Evolutionary conservation across 2,329 filamentous ascomycete species (phyloP).

Genomic region (Aspergillus versicolor): DNA sequence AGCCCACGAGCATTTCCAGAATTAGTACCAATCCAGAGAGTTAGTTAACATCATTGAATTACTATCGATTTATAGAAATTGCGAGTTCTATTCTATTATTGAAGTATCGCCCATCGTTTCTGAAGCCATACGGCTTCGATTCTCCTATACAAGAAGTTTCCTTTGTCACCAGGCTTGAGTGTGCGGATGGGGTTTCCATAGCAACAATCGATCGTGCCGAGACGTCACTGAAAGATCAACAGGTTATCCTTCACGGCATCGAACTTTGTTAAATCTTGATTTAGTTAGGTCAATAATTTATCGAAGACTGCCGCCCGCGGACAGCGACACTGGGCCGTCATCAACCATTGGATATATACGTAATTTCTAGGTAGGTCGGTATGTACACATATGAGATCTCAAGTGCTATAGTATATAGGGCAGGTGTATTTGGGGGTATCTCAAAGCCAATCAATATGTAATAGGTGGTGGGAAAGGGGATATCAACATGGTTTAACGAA

Average conservation of each 20-base stretch:
- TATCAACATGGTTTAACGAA: background rate
- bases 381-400: slow-evolving; percentile 31
- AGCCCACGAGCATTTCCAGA: no score
- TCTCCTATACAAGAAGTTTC: no score
- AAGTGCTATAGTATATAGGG: slow-evolving; percentile 26
- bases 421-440: slow-evolving; percentile 40
- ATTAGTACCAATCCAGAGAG: no score
- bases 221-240: no score
- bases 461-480: background rate
- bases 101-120: no score
- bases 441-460: slow-evolving; percentile 31
- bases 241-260: no score
- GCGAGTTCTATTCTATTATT: no score
- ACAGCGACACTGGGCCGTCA: slow-evolving; percentile 6
- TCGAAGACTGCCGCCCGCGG: slow-evolving; percentile 12
- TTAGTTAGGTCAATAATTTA: background rate
- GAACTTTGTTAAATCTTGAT: background rate
- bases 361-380: slow-evolving; percentile 15
- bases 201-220: slow-evolving; percentile 20
- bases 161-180: no score
- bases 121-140: no score
- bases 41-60: no score
- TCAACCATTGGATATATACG: slow-evolving; percentile 25
- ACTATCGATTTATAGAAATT: no score
- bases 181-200: slow-evolving; percentile 19